These are phyloP conservation scores for Lodderomyces margitis DNA, from an alignment of 1,139 yeast species.

Conservation along the genomic window DNA sequence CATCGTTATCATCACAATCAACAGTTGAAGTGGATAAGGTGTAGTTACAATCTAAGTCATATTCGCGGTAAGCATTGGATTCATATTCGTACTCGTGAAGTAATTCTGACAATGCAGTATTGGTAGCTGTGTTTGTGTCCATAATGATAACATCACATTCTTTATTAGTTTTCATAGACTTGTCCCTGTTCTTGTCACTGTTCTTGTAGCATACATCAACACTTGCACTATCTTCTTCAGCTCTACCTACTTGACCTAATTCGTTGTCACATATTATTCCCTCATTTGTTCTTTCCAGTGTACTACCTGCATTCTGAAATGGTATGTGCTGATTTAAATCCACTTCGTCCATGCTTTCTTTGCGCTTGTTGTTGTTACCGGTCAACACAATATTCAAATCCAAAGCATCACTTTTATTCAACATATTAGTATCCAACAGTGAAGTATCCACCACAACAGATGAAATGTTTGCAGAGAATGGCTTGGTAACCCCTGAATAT, in stretches of 20 bases:
- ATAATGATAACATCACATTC: neutral
- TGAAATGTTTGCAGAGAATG: neutral
- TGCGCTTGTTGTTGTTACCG: neutral
- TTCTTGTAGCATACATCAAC: no score
- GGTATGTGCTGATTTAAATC: slow-evolving; percentile 1
- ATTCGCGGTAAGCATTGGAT: neutral
- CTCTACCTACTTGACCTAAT: no score
- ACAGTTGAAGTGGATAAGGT: neutral
- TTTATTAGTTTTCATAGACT: no score
- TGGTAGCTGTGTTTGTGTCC: no score
- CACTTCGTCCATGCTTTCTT: neutral
- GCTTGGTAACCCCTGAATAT: neutral
- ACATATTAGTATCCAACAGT: neutral
- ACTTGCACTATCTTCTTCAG: no score
- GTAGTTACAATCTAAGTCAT: neutral
- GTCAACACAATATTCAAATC: neutral
- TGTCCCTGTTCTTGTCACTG: no score
- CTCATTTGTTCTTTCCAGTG: no score
- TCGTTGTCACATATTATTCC: no score
- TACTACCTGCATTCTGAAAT: neutral
- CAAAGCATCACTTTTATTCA: neutral
- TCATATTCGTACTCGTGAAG: neutral
- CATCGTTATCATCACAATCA: neutral
- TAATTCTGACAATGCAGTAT: neutral
- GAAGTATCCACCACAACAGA: neutral